A percentile compares a stretch with the other conserved stretches of the same genome.
Evolutionary conservation across 352 stramenopile genomes (phyloP).

Genomic region (Phytophthora kernoviae): DNA sequence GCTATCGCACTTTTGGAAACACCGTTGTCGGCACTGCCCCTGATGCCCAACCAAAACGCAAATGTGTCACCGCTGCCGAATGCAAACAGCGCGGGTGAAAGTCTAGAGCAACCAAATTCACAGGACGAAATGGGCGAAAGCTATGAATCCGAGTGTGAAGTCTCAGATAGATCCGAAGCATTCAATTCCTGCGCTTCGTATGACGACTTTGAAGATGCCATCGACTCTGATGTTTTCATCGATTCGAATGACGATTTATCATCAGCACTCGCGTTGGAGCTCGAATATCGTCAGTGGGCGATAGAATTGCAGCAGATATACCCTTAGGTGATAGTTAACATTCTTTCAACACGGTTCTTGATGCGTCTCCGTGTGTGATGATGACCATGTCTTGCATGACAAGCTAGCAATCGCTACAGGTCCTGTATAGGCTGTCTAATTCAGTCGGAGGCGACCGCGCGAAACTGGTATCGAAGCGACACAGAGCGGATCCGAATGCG

Average conservation of each 20-base stretch:
- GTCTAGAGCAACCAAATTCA: not conserved
- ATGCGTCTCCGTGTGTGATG: not conserved
- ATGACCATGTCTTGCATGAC: not conserved
- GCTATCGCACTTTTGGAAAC: too few relatives aligned
- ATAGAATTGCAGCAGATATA: not conserved
- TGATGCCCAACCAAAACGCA: too few relatives aligned
- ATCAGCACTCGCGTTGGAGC: not conserved
- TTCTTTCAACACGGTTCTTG: not conserved
- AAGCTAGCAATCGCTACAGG: too few relatives aligned
- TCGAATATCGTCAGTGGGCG: not conserved
- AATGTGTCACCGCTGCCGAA: not conserved
- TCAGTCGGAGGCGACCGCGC: slow-evolving; percentile 1
- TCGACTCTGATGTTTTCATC: slow-evolving; percentile 4
- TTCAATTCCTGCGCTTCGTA: slow-evolving; percentile 36
- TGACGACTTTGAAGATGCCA: slow-evolving; percentile 26
- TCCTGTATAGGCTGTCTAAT: too few relatives aligned
- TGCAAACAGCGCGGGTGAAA: not conserved
- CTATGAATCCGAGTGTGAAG: slow-evolving; percentile 19
- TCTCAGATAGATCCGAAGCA: slow-evolving; percentile 17
- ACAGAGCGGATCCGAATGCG: slow-evolving; percentile 19
- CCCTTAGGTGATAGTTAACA: not conserved
- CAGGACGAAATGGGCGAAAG: slow-evolving; percentile 10
- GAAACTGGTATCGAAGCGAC: slow-evolving; percentile 27
- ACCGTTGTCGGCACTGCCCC: too few relatives aligned
- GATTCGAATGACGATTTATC: not conserved